Evolutionary conservation across 176 grass and related monocot genomes (phyloP).

Genomic region (Carex kokanica): DNA sequence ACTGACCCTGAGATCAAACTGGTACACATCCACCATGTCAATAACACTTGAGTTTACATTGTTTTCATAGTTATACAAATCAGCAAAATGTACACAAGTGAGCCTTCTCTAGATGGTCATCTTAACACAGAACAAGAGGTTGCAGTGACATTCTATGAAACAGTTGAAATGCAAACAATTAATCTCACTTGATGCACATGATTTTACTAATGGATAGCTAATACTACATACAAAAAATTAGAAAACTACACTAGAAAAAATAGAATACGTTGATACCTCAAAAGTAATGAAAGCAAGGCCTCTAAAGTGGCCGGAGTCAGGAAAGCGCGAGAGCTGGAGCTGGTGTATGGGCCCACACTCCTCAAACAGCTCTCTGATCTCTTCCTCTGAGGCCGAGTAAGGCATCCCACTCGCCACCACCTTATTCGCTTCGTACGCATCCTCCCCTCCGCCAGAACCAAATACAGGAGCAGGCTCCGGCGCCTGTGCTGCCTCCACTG

Average conservation of each 20-base stretch:
- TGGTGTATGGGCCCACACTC: conserved; percentile 52
- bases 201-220: neutral
- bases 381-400: conserved; percentile 59
- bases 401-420: conserved; percentile 87
- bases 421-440: conserved; percentile 49
- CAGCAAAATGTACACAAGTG: neutral
- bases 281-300: conserved; percentile 85
- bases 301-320: conserved; percentile 80
- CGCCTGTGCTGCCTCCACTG: conserved; percentile 2
- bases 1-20: neutral
- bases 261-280: conserved; percentile 33
- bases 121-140: neutral
- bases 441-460: neutral
- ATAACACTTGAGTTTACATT: neutral
- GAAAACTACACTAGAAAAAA: neutral
- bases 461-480: neutral
- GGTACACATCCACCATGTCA: neutral
- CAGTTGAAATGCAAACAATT: neutral
- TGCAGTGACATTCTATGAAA: neutral
- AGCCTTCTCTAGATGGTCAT: neutral
- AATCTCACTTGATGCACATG: neutral
- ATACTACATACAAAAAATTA: neutral
- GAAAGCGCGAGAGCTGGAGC: conserved; percentile 81
- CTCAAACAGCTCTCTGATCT: conserved; percentile 70
- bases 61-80: neutral